Base-by-base conservation (phyloP, 192 early-diverging fungal species). In the Podila epigama region DNA sequence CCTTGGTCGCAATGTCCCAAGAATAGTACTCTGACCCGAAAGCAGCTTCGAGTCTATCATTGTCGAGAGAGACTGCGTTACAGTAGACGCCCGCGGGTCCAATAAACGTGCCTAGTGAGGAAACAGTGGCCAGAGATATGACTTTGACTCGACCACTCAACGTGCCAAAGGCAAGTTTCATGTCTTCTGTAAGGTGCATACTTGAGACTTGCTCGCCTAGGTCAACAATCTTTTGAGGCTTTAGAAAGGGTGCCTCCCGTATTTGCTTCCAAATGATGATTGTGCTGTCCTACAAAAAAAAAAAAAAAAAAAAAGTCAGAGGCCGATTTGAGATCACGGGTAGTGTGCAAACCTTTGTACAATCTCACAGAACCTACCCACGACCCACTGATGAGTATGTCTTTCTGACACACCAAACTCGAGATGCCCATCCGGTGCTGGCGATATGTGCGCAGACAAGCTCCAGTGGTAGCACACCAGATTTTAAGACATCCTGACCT, bases 341-440 rank as follows among this genome's bases (percentile, higher is more conserved):
- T 13, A 0, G 5, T 18, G 5, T 31, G 31, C 29, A 16, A 48
- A 28, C 8, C 10, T 20, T 29, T 28, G 41, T 22, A 32, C 7
- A 37, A 28, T 28, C 9, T 3, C 18, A 51, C 34, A 61, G 29
- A 22, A 44, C 53, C 34, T 75, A 75, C 72, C 73, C 73, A 77
- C 25, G 73, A 77, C 6, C 73, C 73, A 32, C 66, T 77, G 13
- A 77, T 32, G 12, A 77, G 66, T 16, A 68, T 44, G 28, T 77
- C 56, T 11, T 42, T 48, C 15, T 68, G 73, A 16, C 59, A 39
- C 2, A 41, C 42, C 15, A 77, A 33, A 9, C 55, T 55, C 3
- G 73, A 68, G 20, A 77, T 48, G 13, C 66, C 65, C 73, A 77
- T 77, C 55, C 57, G 58, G 40, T 68, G 72, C 4, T 63, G 42